phyloP scores from a whole-genome alignment of 768 basidiomycete genomes.

The Boletus huronensis region DNA sequence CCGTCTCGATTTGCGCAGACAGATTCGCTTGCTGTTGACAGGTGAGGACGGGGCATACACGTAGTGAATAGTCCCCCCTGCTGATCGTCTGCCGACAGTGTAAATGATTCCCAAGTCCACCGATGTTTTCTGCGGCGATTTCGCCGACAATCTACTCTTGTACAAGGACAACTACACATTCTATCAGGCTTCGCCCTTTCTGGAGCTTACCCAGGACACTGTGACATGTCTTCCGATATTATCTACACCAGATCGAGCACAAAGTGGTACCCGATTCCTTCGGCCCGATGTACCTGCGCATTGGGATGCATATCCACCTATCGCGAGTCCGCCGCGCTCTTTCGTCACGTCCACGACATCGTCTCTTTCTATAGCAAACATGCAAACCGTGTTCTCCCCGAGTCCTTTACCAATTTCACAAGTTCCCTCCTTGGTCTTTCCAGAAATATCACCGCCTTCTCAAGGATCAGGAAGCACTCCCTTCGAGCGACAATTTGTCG shows the following conservation, averaged over 20 bases:
- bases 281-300: background rate
- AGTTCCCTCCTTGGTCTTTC: conserved; percentile 15
- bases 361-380: conserved; percentile 3
- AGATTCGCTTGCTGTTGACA: conserved; percentile 13
- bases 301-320: background rate
- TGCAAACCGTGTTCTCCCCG: conserved; percentile 24
- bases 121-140: conserved; percentile 7
- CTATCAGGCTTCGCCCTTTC: conserved; percentile 4
- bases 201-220: background rate
- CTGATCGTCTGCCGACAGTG: conserved; percentile 2
- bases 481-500: conserved; percentile 29
- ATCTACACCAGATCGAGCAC: conserved; percentile 16
- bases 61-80: background rate
- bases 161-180: conserved; percentile 4
- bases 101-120: background rate
- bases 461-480: conserved; percentile 26
- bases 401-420: conserved; percentile 24
- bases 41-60: conserved; percentile 7
- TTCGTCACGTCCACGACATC: conserved; percentile 14
- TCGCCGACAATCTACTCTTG: conserved; percentile 5
- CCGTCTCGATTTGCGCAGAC: background rate
- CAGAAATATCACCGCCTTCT: conserved; percentile 29
- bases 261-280: background rate
- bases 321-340: conserved; percentile 7
- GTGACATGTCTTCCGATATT: background rate